Base-by-base conservation (phyloP, 75 land plant species). In the Selaginella moellendorffii region DNA sequence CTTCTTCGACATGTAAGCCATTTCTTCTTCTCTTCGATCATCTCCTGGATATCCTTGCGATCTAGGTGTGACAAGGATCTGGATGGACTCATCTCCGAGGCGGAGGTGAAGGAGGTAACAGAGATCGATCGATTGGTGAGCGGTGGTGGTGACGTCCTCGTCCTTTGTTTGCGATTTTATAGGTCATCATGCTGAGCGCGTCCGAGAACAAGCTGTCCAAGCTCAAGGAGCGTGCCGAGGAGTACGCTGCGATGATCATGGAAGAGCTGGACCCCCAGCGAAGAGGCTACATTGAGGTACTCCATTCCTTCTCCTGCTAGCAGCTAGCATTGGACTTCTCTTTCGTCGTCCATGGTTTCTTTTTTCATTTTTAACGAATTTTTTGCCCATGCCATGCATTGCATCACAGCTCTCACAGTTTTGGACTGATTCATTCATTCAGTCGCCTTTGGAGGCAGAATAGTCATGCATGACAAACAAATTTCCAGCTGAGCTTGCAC, bases 41-140 rank as follows among this genome's bases (percentile, higher is more conserved):
- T 36, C 10, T 36, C 46, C 14, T 5, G 5, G 46, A 5, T 36
- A 36, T 36, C 14, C 46, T 36, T 56, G 23, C n/a, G 59, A 56
- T 31, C 17, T 60, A 87, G 92, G 92, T 87, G 92, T 72, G 92
- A 87, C 72, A 87, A 84, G 68, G 80, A 87, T 73, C 85, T 83
- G 5, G 92, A 87, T 76, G 92, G 92, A 1, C 73, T 64, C 31
- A 76, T 87, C 20, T 72, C 92, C 30, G 92, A 87, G 63, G 88
- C 81, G 24, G 92, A 87, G 30, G 88, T 87, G 0, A 78, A 76
- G 42, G 85, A 87, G 88, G 91, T 86, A 19, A 51, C n/a, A 9
- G 0, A 0, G 17, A 36, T 36, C 5, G n/a, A 56, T 8, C 5
- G n/a, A 24, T 19, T 46, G 10, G 14, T 46, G 10, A 46, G 59